Percentiles rank a stretch among this genome's conserved stretches.
Conservation (phyloP, 345 rosid species). For the Eucalyptus leucophloia region DNA sequence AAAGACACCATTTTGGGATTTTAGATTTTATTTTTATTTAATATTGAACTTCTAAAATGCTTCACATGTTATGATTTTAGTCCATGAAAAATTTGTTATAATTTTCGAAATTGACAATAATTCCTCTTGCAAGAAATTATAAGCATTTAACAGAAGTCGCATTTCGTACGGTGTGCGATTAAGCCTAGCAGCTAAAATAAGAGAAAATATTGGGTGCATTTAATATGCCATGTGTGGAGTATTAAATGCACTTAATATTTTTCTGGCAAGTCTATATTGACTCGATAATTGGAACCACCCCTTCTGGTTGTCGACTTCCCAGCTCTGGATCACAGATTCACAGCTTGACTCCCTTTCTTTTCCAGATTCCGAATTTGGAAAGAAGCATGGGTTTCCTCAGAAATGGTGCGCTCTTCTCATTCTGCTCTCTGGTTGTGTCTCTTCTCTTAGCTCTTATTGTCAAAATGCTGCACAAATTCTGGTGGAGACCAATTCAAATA, state of each 20-base stretch:
- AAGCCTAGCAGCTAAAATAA: not conserved
- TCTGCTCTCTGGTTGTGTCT: not conserved
- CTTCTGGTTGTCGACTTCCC: not conserved
- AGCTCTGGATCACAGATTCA: not conserved
- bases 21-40: too few relatives aligned
- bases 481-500: not conserved
- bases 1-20: too few relatives aligned
- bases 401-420: not conserved
- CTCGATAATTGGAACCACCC: not conserved
- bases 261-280: not conserved
- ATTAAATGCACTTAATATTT: too few relatives aligned
- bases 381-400: not conserved
- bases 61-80: too few relatives aligned
- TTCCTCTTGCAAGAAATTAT: not conserved
- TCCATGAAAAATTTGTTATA: too few relatives aligned
- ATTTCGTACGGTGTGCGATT: rapidly evolving
- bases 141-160: not conserved
- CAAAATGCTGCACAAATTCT: not conserved
- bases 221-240: too few relatives aligned
- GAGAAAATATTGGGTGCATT: too few relatives aligned
- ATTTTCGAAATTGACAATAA: not conserved
- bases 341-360: not conserved
- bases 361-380: not conserved
- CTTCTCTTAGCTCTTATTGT: not conserved
- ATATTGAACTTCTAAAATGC: too few relatives aligned